A percentile compares a stretch with the other conserved stretches of the same genome.
Evolutionary conservation across 1,284 basidiomycete species (phyloP).

Genomic region (Earliella scabrosa): DNA sequence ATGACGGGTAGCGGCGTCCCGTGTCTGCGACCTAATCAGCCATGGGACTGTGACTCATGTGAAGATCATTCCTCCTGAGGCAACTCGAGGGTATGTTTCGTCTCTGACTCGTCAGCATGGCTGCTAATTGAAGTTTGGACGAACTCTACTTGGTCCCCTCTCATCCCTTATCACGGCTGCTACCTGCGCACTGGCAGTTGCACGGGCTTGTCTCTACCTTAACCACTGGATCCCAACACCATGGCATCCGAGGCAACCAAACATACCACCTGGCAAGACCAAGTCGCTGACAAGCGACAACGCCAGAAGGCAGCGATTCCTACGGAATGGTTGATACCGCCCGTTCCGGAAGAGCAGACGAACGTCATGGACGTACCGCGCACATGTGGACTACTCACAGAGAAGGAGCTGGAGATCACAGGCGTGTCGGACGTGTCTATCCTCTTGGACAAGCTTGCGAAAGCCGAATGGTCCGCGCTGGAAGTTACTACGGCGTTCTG

Average conservation of each 20-base stretch:
- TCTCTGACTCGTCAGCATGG: background rate
- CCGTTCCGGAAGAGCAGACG: constrained; percentile 26
- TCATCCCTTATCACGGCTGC: too few relatives aligned
- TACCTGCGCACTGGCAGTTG: too few relatives aligned
- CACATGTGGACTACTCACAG: constrained; percentile 47
- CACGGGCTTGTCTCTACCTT: too few relatives aligned
- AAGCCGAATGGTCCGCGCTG: constrained; percentile 37
- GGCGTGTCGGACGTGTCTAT: constrained; percentile 19
- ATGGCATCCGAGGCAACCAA: constrained; percentile 1
- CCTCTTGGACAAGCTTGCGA: constrained; percentile 44
- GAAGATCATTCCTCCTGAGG: background rate
- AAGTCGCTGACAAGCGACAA: constrained; percentile 38
- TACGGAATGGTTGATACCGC: constrained; percentile 47
- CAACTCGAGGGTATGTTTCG: background rate
- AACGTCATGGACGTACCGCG: constrained; percentile 47
- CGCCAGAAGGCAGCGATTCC: constrained; percentile 51
- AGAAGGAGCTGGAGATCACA: constrained; percentile 41
- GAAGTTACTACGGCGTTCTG: constrained; percentile 49
- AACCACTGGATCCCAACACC: too few relatives aligned
- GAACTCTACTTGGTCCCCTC: too few relatives aligned
- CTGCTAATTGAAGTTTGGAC: too few relatives aligned
- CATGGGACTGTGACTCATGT: background rate
- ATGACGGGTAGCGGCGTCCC: background rate
- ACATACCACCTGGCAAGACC: constrained; percentile 15
- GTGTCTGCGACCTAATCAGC: background rate